These are phyloP conservation scores for Lachancea waltii DNA, from an alignment of 805 yeast species.

Conservation along the genomic window DNA sequence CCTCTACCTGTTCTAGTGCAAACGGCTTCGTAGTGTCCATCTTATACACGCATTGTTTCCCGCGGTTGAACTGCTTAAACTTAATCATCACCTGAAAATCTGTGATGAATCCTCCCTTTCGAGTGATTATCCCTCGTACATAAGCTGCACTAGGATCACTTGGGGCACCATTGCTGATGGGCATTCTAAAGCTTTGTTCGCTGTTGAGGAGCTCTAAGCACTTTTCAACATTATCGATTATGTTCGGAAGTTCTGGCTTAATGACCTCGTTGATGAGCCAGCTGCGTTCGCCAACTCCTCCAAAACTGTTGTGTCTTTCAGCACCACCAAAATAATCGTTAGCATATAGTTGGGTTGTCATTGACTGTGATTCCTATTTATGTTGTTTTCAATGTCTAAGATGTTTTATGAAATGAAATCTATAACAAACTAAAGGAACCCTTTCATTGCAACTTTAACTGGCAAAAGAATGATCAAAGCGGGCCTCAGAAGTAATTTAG, in stretches of 20 bases:
- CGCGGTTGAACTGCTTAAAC: constrained; percentile 37
- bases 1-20: constrained; percentile 38
- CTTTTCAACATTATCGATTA: constrained; percentile 38
- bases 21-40: constrained; percentile 34
- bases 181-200: constrained; percentile 44
- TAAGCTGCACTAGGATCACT: constrained; percentile 15
- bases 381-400: background rate
- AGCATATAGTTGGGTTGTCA: constrained; percentile 34
- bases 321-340: constrained; percentile 22
- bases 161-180: constrained; percentile 34
- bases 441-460: too few species aligned
- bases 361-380: constrained; percentile 8
- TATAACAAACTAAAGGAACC: too few species aligned
- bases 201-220: constrained; percentile 38
- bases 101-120: constrained; percentile 48
- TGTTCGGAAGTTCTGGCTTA: constrained; percentile 42
- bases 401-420: too few species aligned
- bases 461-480: background rate
- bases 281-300: constrained; percentile 32
- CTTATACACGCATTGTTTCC: constrained; percentile 34
- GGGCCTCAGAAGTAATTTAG: background rate
- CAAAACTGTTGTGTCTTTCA: constrained; percentile 8
- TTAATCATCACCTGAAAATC: constrained; percentile 39
- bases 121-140: constrained; percentile 53
- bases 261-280: constrained; percentile 46